Percentiles rank a stretch among this genome's conserved stretches.
Evolutionary conservation across 2,329 filamentous ascomycete species (phyloP).

Genomic region (Diaporthe batatas): DNA sequence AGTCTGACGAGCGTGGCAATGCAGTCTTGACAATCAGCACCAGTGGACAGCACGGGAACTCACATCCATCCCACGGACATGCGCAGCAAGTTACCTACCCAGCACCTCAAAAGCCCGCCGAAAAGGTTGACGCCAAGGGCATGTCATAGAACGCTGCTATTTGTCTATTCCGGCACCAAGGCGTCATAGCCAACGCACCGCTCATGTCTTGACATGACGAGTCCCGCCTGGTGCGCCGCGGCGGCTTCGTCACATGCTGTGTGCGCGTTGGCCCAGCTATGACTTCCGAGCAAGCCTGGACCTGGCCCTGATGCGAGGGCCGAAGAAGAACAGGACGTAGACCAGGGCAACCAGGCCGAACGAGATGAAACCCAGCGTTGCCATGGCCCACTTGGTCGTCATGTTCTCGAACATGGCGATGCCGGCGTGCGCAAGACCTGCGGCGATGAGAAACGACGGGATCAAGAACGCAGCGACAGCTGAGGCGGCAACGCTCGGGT

Average conservation of each 20-base stretch:
- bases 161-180: not conserved
- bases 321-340: slow-evolving; percentile 58
- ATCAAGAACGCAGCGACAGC: slow-evolving; percentile 59
- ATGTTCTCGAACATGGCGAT: slow-evolving; percentile 55
- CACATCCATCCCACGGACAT: not conserved
- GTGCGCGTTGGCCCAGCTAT: not conserved
- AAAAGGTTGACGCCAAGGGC: not conserved
- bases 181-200: not conserved
- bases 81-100: not conserved
- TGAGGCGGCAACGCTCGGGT: slow-evolving; percentile 56
- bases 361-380: slow-evolving; percentile 55
- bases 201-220: not conserved
- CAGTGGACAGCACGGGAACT: not conserved
- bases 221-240: too few relatives aligned
- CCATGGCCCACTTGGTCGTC: slow-evolving; percentile 57
- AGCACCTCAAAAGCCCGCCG: not conserved
- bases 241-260: not conserved
- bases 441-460: slow-evolving; percentile 57
- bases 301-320: slow-evolving; percentile 50
- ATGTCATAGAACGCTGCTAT: slow-evolving; percentile 14
- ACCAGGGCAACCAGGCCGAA: slow-evolving; percentile 55
- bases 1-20: not conserved
- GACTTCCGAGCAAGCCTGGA: slow-evolving; percentile 53
- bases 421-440: slow-evolving; percentile 53
- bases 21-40: not conserved